Conservation (phyloP, 306 rosid species). For the Biancaea sappan region DNA sequence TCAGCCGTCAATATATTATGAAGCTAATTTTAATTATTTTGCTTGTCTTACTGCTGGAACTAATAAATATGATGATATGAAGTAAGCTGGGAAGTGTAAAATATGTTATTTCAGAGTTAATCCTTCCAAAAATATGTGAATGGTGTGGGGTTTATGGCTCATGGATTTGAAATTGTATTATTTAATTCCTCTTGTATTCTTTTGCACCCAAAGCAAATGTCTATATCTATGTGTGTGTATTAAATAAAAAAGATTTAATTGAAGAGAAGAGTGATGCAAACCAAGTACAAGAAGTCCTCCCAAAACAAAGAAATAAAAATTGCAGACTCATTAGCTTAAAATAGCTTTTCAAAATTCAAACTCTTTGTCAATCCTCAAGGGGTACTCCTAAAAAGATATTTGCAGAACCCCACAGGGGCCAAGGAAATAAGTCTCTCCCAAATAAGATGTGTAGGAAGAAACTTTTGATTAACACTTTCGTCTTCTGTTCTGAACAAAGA, state of each 20-base stretch:
- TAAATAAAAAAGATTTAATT: background rate
- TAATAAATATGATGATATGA: background rate
- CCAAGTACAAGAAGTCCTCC: background rate
- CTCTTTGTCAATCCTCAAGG: background rate
- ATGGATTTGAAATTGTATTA: background rate
- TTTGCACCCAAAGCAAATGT: too few species aligned
- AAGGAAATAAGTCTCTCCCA: background rate
- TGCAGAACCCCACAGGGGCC: background rate
- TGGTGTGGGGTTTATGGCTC: background rate
- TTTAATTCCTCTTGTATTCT: background rate
- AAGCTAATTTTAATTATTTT: background rate
- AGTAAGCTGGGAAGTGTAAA: background rate
- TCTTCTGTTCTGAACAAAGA: background rate
- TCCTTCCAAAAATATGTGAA: background rate
- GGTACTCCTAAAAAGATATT: background rate
- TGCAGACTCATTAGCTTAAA: background rate
- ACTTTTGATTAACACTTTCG: background rate
- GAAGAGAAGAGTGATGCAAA: background rate
- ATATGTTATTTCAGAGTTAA: background rate
- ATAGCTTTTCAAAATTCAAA: background rate
- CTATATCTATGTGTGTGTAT: background rate
- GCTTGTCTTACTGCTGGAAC: conserved; percentile 4
- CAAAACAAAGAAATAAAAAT: background rate
- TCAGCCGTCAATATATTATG: background rate
- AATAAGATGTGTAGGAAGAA: background rate